Evolutionary conservation across 805 yeast species (phyloP).

Genomic region (Hanseniaspora nectarophila): DNA sequence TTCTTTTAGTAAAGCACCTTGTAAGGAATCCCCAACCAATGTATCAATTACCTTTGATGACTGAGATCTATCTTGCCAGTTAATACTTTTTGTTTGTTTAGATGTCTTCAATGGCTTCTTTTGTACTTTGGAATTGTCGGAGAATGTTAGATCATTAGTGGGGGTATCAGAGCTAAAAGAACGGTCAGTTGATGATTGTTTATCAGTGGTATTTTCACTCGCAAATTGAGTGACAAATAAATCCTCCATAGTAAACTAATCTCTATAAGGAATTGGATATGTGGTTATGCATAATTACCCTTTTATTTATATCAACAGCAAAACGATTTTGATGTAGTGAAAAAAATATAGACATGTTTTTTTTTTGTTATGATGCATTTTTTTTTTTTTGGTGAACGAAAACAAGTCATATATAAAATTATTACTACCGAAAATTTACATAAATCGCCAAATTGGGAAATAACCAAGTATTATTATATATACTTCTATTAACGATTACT

Average conservation of each 20-base stretch:
- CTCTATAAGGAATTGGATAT: not conserved
- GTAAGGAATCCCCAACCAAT: not conserved
- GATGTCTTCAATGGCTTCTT: not conserved
- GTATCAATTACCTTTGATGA: not conserved
- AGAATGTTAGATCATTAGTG: not conserved
- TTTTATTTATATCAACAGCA: too few relatives aligned
- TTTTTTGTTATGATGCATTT: too few relatives aligned
- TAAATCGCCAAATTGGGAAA: not conserved
- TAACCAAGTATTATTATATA: too few relatives aligned
- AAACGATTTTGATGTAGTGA: too few relatives aligned
- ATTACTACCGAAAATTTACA: too few relatives aligned
- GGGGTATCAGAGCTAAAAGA: not conserved
- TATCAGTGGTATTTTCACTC: not conserved
- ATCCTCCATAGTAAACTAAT: not conserved
- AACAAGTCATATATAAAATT: too few relatives aligned
- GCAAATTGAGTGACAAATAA: not conserved
- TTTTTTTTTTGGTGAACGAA: too few relatives aligned
- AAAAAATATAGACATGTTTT: too few relatives aligned
- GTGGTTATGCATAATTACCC: too few relatives aligned
- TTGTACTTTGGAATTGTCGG: not conserved
- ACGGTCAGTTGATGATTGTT: not conserved
- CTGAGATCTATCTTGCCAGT: not conserved
- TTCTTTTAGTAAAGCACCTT: not conserved
- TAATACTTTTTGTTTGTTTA: not conserved
- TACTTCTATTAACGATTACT: conserved; percentile 24